Evolutionary conservation across 257 asterid species (phyloP).

Genomic region (Echium plantagineum): DNA sequence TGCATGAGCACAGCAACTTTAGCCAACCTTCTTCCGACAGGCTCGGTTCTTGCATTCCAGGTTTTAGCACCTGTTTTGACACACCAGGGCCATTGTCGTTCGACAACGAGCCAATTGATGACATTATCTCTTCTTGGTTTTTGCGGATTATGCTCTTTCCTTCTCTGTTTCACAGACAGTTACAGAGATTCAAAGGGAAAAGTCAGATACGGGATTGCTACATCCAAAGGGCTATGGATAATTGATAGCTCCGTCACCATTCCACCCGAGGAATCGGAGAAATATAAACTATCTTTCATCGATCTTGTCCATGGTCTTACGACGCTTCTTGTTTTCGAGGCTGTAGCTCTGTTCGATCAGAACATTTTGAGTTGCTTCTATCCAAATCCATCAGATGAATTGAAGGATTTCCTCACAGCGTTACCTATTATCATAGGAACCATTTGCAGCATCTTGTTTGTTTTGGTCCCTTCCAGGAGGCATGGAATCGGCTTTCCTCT

Average conservation of each 20-base stretch:
- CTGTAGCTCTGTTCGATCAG: slow-evolving; percentile 62
- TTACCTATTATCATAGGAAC: slow-evolving; percentile 61
- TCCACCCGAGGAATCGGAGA: slow-evolving; percentile 29
- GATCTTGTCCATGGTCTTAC: slow-evolving; percentile 58
- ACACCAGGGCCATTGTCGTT: slow-evolving; percentile 51
- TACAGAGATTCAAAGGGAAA: slow-evolving; percentile 62
- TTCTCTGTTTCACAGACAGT: slow-evolving; percentile 66
- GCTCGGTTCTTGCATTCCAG: slow-evolving; percentile 72
- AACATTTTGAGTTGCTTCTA: slow-evolving; percentile 55
- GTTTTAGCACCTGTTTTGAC: slow-evolving; percentile 54
- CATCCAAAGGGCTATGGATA: slow-evolving; percentile 49
- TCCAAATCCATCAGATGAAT: slow-evolving; percentile 56
- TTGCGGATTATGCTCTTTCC: slow-evolving; percentile 45
- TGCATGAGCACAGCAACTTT: slow-evolving; percentile 69
- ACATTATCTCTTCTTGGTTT: slow-evolving; percentile 32
- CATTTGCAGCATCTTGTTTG: slow-evolving; percentile 46
- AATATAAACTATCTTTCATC: slow-evolving; percentile 29
- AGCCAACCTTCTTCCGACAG: slow-evolving; percentile 83
- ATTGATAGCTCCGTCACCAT: slow-evolving; percentile 37
- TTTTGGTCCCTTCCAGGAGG: slow-evolving; percentile 48
- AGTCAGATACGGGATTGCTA: slow-evolving; percentile 76
- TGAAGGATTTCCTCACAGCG: slow-evolving; percentile 33
- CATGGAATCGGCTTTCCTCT: slow-evolving; percentile 93
- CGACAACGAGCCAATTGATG: slow-evolving; percentile 28
- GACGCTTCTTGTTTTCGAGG: slow-evolving; percentile 52